Evolutionary conservation across 495 filamentous ascomycete genomes (phyloP), one percentile per base, ranked within the genome.

Genomic region (Cercophora samala): DNA sequence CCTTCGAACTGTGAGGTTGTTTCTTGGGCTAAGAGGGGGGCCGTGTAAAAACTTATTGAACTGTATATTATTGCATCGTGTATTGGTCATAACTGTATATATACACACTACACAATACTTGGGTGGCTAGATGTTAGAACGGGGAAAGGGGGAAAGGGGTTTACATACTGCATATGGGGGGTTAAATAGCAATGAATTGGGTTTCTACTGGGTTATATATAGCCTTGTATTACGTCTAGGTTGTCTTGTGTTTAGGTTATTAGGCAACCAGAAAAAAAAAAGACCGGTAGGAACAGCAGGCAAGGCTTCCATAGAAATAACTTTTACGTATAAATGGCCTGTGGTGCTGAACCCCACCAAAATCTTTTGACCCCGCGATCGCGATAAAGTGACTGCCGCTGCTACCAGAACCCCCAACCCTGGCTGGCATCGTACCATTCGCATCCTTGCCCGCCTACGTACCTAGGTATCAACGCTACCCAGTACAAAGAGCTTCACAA

Each of bases 1-100:
- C 77, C 0, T 71, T 79, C 24, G 65, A 72, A 61, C 24, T 60
- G 37, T 46, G 37, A 46, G 37, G 5, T 17, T 13, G 15, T 13
- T n/a, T 11, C 37, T 11, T 60, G 29, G 24, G 22, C 5, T 21
- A 23, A 18, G 2, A 21, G n/a, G 3, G 26, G 54, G 54, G 19
- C 3, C 19, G 3, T 26, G 24, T 25, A 23, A 15, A 18, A 25
- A 25, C n/a, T 8, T 18, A 25, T 15, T 29, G 11, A 25, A 29
- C 17, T 25, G 23, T 23, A 25, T 18, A 60, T 25, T 25, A 18
- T 60, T 60, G 58, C 26, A 60, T 60, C 3, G 26, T 24, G 21
- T 26, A 60, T 60, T 60, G 58, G 23, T 13, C 5, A 26, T 60
- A 26, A 60, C 26, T 25, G n/a, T 56, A 6, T 56, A 21, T 18